Evolutionary conservation across 2,329 filamentous ascomycete genomes (phyloP).

Genomic region (Calonectria montana): DNA sequence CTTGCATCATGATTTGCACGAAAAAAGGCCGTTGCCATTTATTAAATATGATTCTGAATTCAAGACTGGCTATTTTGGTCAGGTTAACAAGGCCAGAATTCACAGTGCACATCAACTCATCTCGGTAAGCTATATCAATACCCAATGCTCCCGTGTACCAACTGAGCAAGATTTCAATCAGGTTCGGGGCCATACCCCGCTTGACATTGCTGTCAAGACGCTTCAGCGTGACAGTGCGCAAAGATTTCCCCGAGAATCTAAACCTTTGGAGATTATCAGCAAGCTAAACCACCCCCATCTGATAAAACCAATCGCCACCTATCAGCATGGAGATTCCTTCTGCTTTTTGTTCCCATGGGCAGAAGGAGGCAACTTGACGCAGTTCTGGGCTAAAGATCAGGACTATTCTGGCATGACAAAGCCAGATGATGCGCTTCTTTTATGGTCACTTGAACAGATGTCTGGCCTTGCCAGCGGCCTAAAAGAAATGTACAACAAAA

Average conservation of each 20-base stretch:
- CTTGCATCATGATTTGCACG: background rate
- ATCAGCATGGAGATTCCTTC: background rate
- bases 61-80: background rate
- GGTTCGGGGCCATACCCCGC: background rate
- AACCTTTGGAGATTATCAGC: background rate
- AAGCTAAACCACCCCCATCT: background rate
- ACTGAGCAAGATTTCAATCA: background rate
- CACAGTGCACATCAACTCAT: background rate
- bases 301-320: background rate
- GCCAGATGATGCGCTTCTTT: background rate
- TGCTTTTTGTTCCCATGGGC: background rate
- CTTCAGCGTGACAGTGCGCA: background rate
- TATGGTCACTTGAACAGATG: background rate
- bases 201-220: background rate
- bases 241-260: background rate
- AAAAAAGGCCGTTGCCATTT: background rate
- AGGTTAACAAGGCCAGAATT: background rate
- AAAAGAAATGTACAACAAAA: background rate
- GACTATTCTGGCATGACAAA: background rate
- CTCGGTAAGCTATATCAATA: background rate
- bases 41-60: background rate
- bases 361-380: background rate
- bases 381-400: background rate
- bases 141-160: too few relatives aligned
- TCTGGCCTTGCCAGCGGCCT: background rate